These are phyloP conservation scores for Aspergillus coremiiformis DNA, from an alignment of 495 filamentous ascomycete genomes.

Conservation along the genomic window DNA sequence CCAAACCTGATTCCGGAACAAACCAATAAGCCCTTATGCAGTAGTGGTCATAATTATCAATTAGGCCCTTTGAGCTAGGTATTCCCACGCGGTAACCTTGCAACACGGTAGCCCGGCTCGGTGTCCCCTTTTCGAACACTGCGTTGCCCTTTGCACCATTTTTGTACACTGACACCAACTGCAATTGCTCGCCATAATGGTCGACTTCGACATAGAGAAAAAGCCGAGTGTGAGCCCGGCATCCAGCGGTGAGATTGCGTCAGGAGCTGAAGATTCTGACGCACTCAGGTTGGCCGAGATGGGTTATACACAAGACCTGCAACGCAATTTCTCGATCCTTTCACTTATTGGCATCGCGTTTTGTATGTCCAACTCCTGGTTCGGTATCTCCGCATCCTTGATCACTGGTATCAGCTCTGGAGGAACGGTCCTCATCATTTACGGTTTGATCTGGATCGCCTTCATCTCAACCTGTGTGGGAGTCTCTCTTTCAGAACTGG, in stretches of 20 bases:
- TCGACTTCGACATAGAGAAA: constrained; percentile 20
- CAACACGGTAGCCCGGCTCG: constrained; percentile 4
- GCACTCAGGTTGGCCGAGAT: constrained; percentile 38
- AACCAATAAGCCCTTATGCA: constrained; percentile 11
- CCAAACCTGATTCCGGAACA: background rate
- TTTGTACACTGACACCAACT: background rate
- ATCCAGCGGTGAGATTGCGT: constrained; percentile 10
- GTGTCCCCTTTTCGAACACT: background rate
- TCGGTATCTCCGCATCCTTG: constrained; percentile 51
- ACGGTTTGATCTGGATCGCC: constrained; percentile 51
- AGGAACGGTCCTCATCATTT: constrained; percentile 53
- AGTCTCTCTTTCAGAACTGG: constrained; percentile 49
- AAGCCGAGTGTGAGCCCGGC: constrained; percentile 16
- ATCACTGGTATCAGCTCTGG: constrained; percentile 54
- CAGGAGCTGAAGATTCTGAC: constrained; percentile 23
- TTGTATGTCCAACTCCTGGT: constrained; percentile 60
- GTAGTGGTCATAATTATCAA: constrained; percentile 7
- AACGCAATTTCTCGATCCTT: constrained; percentile 51
- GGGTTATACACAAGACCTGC: constrained; percentile 53
- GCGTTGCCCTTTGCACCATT: constrained; percentile 12
- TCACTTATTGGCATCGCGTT: constrained; percentile 54
- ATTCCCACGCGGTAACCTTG: constrained; percentile 8
- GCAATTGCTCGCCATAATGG: constrained; percentile 10
- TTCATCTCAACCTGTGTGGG: constrained; percentile 49
- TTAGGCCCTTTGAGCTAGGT: background rate